A percentile compares a stretch with the other conserved stretches of the same genome.
These are phyloP conservation scores for Cryptosporidium andersoni DNA, from an alignment of 169 alveolate species.

Conservation along the genomic window DNA sequence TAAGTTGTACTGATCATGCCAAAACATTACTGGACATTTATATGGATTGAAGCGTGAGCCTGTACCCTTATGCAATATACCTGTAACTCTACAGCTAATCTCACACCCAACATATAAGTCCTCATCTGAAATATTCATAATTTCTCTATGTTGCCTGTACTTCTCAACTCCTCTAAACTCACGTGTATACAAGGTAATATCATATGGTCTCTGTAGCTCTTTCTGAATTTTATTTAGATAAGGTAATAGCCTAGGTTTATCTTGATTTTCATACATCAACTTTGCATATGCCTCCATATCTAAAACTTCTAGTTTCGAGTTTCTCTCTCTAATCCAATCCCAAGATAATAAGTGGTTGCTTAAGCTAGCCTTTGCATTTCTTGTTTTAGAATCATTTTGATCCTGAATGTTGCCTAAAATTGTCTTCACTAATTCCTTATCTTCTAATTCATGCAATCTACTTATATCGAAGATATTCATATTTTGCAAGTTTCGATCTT, in stretches of 20 bases:
- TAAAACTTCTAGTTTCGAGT: constrained; percentile 70
- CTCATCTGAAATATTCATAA: constrained; percentile 33
- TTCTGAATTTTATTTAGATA: constrained; percentile 46
- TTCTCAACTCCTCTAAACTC: constrained; percentile 60
- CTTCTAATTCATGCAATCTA: constrained; percentile 32
- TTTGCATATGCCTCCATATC: constrained; percentile 75
- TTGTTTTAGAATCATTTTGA: constrained; percentile 23
- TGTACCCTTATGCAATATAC: not conserved
- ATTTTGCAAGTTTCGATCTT: not conserved
- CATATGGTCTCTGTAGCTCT: constrained; percentile 58
- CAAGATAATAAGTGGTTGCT: constrained; percentile 52
- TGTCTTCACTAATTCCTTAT: constrained; percentile 31
- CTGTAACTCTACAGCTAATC: constrained; percentile 53
- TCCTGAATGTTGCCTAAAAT: constrained; percentile 70
- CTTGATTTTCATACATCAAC: constrained; percentile 68
- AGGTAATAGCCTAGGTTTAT: constrained; percentile 53
- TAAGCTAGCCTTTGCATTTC: not conserved
- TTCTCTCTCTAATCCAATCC: constrained; percentile 73
- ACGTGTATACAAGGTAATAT: constrained; percentile 11
- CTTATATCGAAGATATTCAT: constrained; percentile 56
- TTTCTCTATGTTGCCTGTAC: constrained; percentile 35
- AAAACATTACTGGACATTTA: constrained; percentile 32
- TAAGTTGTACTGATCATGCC: constrained; percentile 63
- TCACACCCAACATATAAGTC: constrained; percentile 65
- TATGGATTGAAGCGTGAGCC: constrained; percentile 4